These are phyloP conservation scores for Yamadazyma jaroonii DNA, from an alignment of 1,139 yeast genomes.

Conservation along the genomic window DNA sequence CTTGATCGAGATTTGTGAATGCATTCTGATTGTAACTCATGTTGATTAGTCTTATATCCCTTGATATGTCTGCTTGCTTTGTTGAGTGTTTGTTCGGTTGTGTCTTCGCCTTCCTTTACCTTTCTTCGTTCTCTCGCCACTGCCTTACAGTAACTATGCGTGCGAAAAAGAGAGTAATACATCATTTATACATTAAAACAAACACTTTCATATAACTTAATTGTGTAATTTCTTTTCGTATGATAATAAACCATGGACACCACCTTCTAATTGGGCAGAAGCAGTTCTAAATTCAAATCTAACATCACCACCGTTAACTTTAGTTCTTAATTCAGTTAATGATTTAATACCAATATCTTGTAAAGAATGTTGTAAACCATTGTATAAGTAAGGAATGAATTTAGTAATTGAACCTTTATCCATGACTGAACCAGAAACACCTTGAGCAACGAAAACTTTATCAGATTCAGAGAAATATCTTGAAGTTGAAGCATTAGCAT, in stretches of 20 bases:
- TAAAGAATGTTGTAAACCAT: conserved; percentile 97
- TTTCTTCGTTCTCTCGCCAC: too few species aligned
- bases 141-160: too few species aligned
- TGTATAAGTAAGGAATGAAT: conserved; percentile 89
- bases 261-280: conserved; percentile 98
- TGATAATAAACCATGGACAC: conserved; percentile 94
- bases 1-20: conserved; percentile 45
- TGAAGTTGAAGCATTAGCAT: conserved; percentile 96
- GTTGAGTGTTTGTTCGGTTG: too few species aligned
- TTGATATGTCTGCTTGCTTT: too few species aligned
- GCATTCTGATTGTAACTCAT: conserved; percentile 22
- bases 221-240: conserved; percentile 97
- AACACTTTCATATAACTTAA: conserved; percentile 11
- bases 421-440: conserved; percentile 95
- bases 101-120: too few species aligned
- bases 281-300: conserved; percentile 98
- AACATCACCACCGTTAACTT: conserved; percentile 65
- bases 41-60: too few species aligned
- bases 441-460: conserved; percentile 96
- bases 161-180: too few species aligned
- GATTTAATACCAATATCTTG: conserved; percentile 94
- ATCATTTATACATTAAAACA: background rate
- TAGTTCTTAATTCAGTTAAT: conserved; percentile 57
- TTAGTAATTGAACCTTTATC: conserved; percentile 95
- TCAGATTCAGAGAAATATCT: conserved; percentile 97